Conservation (phyloP, 805 yeast species). For the Ogataea pignaliae region DNA sequence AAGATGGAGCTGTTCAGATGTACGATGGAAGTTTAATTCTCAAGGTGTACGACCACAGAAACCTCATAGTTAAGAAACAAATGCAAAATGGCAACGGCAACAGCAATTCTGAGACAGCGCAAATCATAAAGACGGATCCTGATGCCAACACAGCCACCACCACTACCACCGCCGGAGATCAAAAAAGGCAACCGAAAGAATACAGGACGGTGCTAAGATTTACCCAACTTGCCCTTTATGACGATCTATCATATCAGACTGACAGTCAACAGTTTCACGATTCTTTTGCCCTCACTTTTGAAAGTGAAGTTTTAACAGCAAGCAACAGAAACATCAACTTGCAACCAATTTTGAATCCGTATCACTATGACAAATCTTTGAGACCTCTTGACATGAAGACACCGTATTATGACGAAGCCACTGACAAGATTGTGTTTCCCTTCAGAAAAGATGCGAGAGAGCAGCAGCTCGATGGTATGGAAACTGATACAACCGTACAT, state of each 20-base stretch:
- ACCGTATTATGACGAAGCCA: conserved; percentile 35
- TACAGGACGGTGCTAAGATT: conserved; percentile 78
- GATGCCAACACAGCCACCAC: background rate
- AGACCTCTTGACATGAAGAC: conserved; percentile 41
- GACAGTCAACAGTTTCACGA: conserved; percentile 80
- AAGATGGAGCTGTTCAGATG: conserved; percentile 77
- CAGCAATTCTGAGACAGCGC: conserved; percentile 7
- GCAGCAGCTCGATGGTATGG: conserved; percentile 1
- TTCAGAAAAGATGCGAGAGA: conserved; percentile 38
- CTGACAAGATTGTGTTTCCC: conserved; percentile 29
- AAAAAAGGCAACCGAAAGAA: conserved; percentile 54
- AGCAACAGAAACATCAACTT: conserved; percentile 76
- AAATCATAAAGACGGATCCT: background rate
- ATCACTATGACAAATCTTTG: conserved; percentile 40
- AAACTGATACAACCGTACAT: conserved; percentile 16
- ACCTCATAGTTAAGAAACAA: conserved; percentile 25
- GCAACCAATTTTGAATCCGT: conserved; percentile 70
- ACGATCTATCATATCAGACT: conserved; percentile 79
- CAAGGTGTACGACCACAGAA: conserved; percentile 83
- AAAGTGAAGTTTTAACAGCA: conserved; percentile 76
- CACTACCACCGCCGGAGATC: conserved; percentile 10
- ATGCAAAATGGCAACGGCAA: conserved; percentile 3
- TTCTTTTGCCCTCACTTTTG: conserved; percentile 72
- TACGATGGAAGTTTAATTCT: conserved; percentile 89
- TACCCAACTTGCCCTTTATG: conserved; percentile 74